phyloP scores from a whole-genome alignment of 2,329 filamentous ascomycete genomes.

The Chaetomium olivaceum region DNA sequence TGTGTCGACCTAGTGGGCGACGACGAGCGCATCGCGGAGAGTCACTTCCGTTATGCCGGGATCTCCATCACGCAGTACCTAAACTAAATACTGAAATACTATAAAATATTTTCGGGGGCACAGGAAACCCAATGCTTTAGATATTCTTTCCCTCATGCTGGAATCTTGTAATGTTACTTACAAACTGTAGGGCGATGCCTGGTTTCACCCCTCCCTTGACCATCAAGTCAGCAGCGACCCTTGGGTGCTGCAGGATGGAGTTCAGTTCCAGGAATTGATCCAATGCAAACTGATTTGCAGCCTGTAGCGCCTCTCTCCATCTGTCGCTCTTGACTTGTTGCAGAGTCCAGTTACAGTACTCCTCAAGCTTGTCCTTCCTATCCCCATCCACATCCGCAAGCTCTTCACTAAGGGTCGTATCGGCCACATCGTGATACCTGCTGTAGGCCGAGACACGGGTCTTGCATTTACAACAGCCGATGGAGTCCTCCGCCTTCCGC shows the following conservation, averaged over 20 bases:
- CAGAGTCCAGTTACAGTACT: neutral
- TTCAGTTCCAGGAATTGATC: conserved; percentile 4
- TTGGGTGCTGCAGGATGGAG: no score
- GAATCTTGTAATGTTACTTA: conserved; percentile 1
- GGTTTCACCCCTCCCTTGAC: no score
- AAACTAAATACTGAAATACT: no score
- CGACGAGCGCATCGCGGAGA: neutral
- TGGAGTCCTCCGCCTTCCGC: conserved; percentile 5
- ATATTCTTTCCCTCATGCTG: neutral
- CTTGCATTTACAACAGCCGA: conserved; percentile 7
- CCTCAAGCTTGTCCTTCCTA: no score
- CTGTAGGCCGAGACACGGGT: neutral
- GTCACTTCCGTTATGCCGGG: neutral
- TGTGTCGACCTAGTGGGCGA: conserved; percentile 2
- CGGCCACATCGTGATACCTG: neutral
- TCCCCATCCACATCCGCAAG: neutral
- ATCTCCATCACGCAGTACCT: neutral
- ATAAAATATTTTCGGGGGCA: neutral
- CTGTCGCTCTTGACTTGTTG: conserved; percentile 2
- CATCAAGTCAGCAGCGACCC: neutral
- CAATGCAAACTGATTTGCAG: conserved; percentile 12
- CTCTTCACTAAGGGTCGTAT: neutral
- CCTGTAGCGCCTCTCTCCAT: conserved; percentile 12
- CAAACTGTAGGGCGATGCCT: neutral
- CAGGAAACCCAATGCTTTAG: neutral